Percentiles rank a stretch among this genome's conserved stretches.
phyloP scores from a whole-genome alignment of 2,329 filamentous ascomycete genomes.

The Colletotrichum sp. region DNA sequence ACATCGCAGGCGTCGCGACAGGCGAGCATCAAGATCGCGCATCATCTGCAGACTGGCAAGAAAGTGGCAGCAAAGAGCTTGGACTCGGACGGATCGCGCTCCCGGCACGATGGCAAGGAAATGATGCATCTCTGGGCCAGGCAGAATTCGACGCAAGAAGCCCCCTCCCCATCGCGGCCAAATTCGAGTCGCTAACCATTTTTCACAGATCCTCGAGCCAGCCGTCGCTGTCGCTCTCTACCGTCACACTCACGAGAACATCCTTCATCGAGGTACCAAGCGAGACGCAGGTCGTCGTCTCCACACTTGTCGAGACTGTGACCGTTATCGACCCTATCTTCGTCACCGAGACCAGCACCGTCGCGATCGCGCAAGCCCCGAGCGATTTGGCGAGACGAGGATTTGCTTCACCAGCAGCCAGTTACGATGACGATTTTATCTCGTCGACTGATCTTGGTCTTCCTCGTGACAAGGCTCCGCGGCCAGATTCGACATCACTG shows the following conservation, averaged over 20 bases:
- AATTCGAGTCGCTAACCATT: neutral
- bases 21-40: neutral
- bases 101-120: neutral
- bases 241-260: conserved; percentile 20
- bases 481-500: neutral
- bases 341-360: conserved; percentile 27
- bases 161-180: neutral
- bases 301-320: conserved; percentile 27
- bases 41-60: neutral
- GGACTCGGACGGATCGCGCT: neutral
- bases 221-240: neutral
- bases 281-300: conserved; percentile 18
- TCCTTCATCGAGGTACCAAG: conserved; percentile 23
- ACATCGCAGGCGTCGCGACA: neutral
- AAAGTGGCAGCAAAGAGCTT: neutral
- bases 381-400: neutral
- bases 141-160: neutral
- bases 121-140: neutral
- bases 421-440: neutral
- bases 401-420: neutral
- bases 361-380: conserved; percentile 26
- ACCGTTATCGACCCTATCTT: conserved; percentile 28
- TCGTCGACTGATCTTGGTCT: neutral
- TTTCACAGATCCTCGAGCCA: neutral
- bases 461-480: neutral